phyloP scores from a whole-genome alignment of 345 rosid genomes.

The Raphanus sativus region DNA sequence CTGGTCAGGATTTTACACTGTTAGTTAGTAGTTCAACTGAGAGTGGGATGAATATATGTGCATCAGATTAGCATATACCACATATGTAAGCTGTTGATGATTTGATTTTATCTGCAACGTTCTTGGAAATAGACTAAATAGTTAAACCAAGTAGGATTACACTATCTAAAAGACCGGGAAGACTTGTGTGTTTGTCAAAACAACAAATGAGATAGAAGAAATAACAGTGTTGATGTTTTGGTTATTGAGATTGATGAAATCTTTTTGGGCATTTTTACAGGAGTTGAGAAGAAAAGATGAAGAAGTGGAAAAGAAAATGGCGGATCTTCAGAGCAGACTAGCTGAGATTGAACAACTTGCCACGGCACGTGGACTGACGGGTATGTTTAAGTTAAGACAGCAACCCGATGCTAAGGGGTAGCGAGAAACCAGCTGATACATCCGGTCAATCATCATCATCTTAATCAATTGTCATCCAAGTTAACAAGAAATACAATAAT shows the following conservation, averaged over 20 bases:
- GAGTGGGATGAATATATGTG: background rate
- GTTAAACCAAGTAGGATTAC: background rate
- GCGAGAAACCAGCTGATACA: slow-evolving; percentile 30
- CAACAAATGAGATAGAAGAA: background rate
- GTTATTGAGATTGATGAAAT: slow-evolving; percentile 4
- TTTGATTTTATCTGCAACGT: background rate
- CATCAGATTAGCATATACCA: background rate
- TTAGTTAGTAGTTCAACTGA: slow-evolving; percentile 7
- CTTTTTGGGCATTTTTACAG: slow-evolving; percentile 38
- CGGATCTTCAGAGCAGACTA: slow-evolving; percentile 53
- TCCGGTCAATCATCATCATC: slow-evolving; percentile 37
- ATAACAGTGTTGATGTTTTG: slow-evolving; percentile 8
- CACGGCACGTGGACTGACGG: slow-evolving; percentile 58
- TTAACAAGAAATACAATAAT: slow-evolving; percentile 14
- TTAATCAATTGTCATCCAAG: background rate
- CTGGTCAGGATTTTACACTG: slow-evolving; percentile 9
- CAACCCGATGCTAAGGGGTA: slow-evolving; percentile 25
- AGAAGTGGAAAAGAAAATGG: slow-evolving; percentile 54
- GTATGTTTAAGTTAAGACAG: slow-evolving; percentile 54
- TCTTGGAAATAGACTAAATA: background rate
- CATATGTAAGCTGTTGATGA: background rate
- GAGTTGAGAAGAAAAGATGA: slow-evolving; percentile 68
- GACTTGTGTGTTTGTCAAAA: background rate
- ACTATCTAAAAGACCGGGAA: background rate
- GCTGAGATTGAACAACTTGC: slow-evolving; percentile 79